Evolutionary conservation across 345 rosid genomes (phyloP), one percentile per base, ranked within the genome.

Genomic region (Eucalyptus curtisii): DNA sequence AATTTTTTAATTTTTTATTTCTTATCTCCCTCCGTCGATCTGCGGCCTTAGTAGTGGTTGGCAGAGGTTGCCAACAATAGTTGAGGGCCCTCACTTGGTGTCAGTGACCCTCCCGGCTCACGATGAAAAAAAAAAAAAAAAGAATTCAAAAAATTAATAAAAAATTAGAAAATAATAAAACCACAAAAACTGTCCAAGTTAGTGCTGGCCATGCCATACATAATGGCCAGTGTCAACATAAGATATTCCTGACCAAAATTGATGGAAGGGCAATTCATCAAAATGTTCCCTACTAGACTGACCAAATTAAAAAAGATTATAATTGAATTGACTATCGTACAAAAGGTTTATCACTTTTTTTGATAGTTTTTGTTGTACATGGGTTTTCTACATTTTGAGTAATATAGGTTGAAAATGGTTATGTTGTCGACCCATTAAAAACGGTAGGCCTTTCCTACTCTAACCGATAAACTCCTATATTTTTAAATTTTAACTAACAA

Each of bases 191-290:
- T 20, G 1, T 52, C 25, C 4, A 52, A 20, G 25, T 52, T 3
- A 52, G 1, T 52, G 5, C 0, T 52, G 2, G 0, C 8, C 57
- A 52, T 8, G 25, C 57, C 10, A 8, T 52, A 20, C 7, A 52
- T 19, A 52, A 3, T 0, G 4, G 10, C 2, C 0, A 19, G 24
- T 0, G 2, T 52, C 24, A 0, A 17, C 13, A 5, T 33, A 0
- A 17, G 0, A 5, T 17, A 33, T 33, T 33, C 33, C 4, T 0
- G 1, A 33, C 13, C 8, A 33, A 71, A 33, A 52, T 52, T 52
- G 0, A 52, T 52, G 25, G 10, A 52, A 52, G 10, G 57, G 19
- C 2, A 52, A 52, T 7, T 20, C 10, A 19, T 52, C 2, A 52
- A 52, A 71, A 71, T 16, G 25, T 71, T 66, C 7, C 0, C 1